These are phyloP conservation scores for Rubroboletus pulcherrimus DNA, from an alignment of 768 basidiomycete genomes.

Conservation along the genomic window DNA sequence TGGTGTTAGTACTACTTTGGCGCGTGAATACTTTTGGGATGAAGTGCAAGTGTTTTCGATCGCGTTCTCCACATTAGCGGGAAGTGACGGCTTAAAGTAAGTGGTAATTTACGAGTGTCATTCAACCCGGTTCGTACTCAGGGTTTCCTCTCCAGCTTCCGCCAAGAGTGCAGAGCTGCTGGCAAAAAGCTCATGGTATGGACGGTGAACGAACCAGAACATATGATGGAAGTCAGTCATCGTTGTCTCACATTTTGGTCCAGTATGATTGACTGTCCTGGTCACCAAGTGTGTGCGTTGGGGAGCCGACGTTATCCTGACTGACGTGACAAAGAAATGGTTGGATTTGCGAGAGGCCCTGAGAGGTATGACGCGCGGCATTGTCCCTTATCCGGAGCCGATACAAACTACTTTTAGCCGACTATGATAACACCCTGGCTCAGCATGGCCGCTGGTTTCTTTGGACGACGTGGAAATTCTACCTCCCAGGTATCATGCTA, in stretches of 20 bases:
- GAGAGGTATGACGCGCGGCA: slow-evolving; percentile 39
- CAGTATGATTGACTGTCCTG: background rate
- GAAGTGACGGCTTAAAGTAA: slow-evolving; percentile 69
- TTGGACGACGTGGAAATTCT: slow-evolving; percentile 66
- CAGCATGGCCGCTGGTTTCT: slow-evolving; percentile 67
- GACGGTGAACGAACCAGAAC: slow-evolving; percentile 89
- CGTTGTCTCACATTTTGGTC: background rate
- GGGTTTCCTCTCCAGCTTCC: slow-evolving; percentile 52
- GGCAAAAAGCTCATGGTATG: slow-evolving; percentile 90
- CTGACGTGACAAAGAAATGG: slow-evolving; percentile 70
- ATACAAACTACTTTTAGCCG: slow-evolving; percentile 36
- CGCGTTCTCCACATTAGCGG: slow-evolving; percentile 66
- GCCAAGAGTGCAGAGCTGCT: slow-evolving; percentile 68
- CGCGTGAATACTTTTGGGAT: slow-evolving; percentile 86
- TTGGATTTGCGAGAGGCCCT: slow-evolving; percentile 57
- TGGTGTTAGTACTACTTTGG: slow-evolving; percentile 64
- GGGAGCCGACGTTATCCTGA: slow-evolving; percentile 75
- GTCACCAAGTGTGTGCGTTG: slow-evolving; percentile 63
- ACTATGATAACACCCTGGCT: slow-evolving; percentile 62
- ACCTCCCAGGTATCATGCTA: slow-evolving; percentile 44
- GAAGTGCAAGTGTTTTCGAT: slow-evolving; percentile 86
- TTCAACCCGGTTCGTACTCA: slow-evolving; percentile 1
- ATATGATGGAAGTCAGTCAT: slow-evolving; percentile 80
- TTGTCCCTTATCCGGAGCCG: background rate
- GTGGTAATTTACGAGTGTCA: slow-evolving; percentile 4